Conservation (phyloP, 2,329 filamentous ascomycete species). For the Colletotrichum coccodes region DNA sequence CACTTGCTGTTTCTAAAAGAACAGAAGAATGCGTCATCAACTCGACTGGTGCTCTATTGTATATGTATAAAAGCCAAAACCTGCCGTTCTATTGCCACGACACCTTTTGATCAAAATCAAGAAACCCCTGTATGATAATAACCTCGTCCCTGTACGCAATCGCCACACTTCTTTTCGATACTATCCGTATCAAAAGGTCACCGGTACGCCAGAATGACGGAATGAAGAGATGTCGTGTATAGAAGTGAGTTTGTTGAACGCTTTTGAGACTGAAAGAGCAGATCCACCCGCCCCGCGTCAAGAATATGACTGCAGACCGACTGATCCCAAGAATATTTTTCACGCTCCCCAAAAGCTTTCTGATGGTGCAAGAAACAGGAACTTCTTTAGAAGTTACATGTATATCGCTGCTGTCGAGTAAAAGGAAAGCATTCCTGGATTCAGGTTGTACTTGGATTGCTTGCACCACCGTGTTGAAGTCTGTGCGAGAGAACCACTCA, state of each 20-base stretch:
- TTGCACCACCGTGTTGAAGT: neutral
- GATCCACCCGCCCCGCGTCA: constrained; percentile 36
- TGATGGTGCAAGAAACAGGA: constrained; percentile 9
- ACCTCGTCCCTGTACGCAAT: constrained; percentile 35
- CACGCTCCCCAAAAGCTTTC: neutral
- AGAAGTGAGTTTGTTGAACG: constrained; percentile 7
- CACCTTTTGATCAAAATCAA: constrained; percentile 33
- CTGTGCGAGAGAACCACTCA: neutral
- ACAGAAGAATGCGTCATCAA: too few species aligned
- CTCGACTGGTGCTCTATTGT: too few species aligned
- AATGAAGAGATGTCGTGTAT: constrained; percentile 36
- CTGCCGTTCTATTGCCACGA: too few species aligned
- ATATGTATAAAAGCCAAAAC: too few species aligned
- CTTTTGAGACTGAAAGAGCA: constrained; percentile 34
- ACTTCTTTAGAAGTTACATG: neutral
- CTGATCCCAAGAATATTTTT: constrained; percentile 28
- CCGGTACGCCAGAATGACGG: constrained; percentile 36
- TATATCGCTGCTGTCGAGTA: neutral
- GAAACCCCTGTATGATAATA: constrained; percentile 35
- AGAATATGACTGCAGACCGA: constrained; percentile 33
- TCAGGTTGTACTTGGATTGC: neutral
- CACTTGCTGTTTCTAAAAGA: too few species aligned
- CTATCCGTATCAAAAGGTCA: constrained; percentile 10
- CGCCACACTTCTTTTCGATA: constrained; percentile 23
- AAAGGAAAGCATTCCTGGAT: neutral